Evolutionary conservation across 2,329 filamentous ascomycete genomes (phyloP).

Genomic region (Bimuria novae-zelandiae): DNA sequence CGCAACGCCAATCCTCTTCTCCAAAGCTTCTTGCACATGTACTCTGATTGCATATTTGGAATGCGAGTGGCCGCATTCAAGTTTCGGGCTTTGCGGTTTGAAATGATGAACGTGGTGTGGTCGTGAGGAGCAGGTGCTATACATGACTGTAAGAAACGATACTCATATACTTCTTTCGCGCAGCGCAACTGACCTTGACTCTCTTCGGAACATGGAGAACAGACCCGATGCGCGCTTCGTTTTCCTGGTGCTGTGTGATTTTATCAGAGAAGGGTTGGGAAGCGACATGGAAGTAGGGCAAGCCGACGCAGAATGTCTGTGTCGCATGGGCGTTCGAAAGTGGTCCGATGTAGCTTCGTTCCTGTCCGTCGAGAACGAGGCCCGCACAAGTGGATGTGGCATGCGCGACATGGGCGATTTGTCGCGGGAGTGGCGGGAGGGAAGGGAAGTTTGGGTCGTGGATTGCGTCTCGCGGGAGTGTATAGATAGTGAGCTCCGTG

Average conservation of each 20-base stretch:
- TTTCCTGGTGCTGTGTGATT: constrained; percentile 23
- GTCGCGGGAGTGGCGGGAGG: constrained; percentile 41
- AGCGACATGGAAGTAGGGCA: constrained; percentile 26
- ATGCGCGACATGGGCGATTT: constrained; percentile 23
- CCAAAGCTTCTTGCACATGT: constrained; percentile 43
- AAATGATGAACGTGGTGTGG: constrained; percentile 29
- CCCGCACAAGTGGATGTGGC: constrained; percentile 20
- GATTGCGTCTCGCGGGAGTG: constrained; percentile 44
- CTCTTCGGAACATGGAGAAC: constrained; percentile 40
- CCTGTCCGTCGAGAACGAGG: constrained; percentile 26
- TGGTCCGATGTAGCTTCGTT: constrained; percentile 22
- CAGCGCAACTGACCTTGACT: constrained; percentile 29
- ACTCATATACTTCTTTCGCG: neutral
- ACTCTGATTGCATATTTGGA: constrained; percentile 32
- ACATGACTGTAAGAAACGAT: constrained; percentile 19
- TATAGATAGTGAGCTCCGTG: constrained; percentile 39
- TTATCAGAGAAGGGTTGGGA: constrained; percentile 26
- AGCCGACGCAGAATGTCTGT: constrained; percentile 30
- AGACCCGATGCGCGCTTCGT: constrained; percentile 34
- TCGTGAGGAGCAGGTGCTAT: constrained; percentile 32
- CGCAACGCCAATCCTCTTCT: constrained; percentile 32
- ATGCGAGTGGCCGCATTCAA: constrained; percentile 39
- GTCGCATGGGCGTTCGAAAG: constrained; percentile 19
- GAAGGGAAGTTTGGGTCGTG: constrained; percentile 39
- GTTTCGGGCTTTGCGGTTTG: constrained; percentile 29